Conservation (phyloP, 2,329 filamentous ascomycete genomes). For the Monosporascus sp. region DNA sequence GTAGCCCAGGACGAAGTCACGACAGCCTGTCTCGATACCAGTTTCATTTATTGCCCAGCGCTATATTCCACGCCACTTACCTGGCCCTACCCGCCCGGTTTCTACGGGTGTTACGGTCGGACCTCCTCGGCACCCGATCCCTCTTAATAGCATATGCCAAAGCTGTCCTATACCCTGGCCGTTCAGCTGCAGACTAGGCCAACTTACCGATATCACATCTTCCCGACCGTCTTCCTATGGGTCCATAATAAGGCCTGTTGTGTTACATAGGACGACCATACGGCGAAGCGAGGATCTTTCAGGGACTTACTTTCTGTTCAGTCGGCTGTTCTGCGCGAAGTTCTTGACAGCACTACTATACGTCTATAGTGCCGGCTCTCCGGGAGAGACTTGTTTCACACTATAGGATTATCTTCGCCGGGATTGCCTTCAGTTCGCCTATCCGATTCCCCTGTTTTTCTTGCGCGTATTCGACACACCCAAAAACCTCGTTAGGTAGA, state of each 20-base stretch:
- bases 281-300: not conserved
- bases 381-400: not conserved
- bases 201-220: not conserved
- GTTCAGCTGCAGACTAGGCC: not conserved
- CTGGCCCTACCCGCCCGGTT: slow-evolving; percentile 16
- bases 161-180: not conserved
- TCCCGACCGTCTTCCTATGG: not conserved
- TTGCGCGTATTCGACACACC: not conserved
- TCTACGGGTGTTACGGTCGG: too few species aligned
- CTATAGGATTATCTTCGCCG: not conserved
- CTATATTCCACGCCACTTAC: slow-evolving; percentile 23
- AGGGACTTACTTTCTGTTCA: not conserved
- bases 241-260: not conserved
- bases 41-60: slow-evolving; percentile 23
- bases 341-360: not conserved
- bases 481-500: not conserved
- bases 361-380: not conserved
- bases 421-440: not conserved
- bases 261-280: not conserved
- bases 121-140: slow-evolving; percentile 4
- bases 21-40: slow-evolving; percentile 34
- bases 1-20: slow-evolving; percentile 44
- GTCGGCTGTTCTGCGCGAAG: not conserved
- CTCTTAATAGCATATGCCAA: slow-evolving; percentile 18
- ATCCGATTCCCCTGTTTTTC: not conserved